Evolutionary conservation across 208 protist genomes (phyloP), one percentile per base, ranked within the genome.

Genomic region (Phytomonas serpens): DNA sequence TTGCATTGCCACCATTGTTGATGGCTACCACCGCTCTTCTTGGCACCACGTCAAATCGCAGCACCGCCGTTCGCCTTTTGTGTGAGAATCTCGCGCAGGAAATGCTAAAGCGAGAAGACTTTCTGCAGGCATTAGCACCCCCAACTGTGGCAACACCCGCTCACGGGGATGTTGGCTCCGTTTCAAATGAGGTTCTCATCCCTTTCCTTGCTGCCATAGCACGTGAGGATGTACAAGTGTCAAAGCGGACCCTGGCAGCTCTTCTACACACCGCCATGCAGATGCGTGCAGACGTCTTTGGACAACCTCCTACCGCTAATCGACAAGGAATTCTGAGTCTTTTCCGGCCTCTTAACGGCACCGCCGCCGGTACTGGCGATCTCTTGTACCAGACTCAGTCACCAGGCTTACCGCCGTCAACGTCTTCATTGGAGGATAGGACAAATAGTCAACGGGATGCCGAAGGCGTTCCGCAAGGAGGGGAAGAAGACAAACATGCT

Each of bases 181-280:
- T 88, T 40, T 74, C 88, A 0, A 92, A 93, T 72, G 90, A 95
- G 75, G 78, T 87, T 29, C 80, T 95, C 5, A 85, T 93, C 61
- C 78, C 81, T 31, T 95, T 95, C 65, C 77, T 91, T 51, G 90
- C 90, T 9, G 85, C 83, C 13, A 87, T 95, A 30, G 77, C 82
- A 19, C 82, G 86, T 31, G 76, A 81, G 61, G 88, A 95, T 78
- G 83, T 87, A 10, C 79, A 79, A 52, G 78, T 95, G 3, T 80
- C 80, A 23, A 86, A 87, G 71, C 73, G 73, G 64, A 80, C 83
- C 14, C 76, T 93, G 23, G 82, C 86, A 29, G 66, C 67, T 23
- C 83, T 91, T 23, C 79, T 95, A 32, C 79, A 90, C 71, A 73
- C 69, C 13, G 77, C 82, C 27, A 93, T 93, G 88, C 61, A 61